Conservation (phyloP, 1,284 basidiomycete species). For the Heimioporus punctisporus region DNA sequence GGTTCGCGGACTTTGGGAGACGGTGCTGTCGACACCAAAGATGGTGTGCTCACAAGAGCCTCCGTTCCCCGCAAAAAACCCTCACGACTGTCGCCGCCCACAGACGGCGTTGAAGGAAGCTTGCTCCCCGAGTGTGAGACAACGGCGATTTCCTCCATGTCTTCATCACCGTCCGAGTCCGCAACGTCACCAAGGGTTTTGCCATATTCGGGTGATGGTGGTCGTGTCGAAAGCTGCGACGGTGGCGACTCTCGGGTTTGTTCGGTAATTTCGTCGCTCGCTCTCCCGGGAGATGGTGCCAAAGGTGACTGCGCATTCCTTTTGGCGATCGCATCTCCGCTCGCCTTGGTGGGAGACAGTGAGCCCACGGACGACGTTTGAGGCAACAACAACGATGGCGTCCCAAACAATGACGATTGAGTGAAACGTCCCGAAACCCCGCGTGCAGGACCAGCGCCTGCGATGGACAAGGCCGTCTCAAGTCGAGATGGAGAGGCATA, state of each 20-base stretch:
- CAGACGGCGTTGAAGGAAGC: conserved; percentile 16
- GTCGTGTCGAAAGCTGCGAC: conserved; percentile 1
- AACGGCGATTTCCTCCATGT: conserved; percentile 28
- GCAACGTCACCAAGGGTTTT: conserved; percentile 3
- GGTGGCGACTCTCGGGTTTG: conserved; percentile 4
- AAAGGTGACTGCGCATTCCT: too few species aligned
- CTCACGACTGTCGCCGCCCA: conserved; percentile 14
- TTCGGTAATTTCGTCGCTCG: too few species aligned
- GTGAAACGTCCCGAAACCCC: conserved; percentile 16
- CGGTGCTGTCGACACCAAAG: conserved; percentile 10
- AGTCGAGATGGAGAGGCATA: conserved; percentile 55
- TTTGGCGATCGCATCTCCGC: too few species aligned
- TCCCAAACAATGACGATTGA: conserved; percentile 36
- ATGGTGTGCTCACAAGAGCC: conserved; percentile 5
- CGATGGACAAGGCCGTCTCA: conserved; percentile 66
- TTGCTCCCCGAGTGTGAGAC: conserved; percentile 1
- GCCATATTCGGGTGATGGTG: conserved; percentile 1
- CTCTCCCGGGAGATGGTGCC: too few species aligned
- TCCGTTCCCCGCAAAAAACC: conserved; percentile 3
- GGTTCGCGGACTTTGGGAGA: conserved; percentile 21
- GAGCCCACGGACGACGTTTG: conserved; percentile 4
- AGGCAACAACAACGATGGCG: conserved; percentile 32
- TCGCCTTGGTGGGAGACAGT: not conserved
- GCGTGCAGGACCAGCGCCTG: conserved; percentile 48
- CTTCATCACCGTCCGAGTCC: conserved; percentile 27